Evolutionary conservation across 2,329 filamentous ascomycete genomes (phyloP).

Genomic region (Bipolaris bicolor): DNA sequence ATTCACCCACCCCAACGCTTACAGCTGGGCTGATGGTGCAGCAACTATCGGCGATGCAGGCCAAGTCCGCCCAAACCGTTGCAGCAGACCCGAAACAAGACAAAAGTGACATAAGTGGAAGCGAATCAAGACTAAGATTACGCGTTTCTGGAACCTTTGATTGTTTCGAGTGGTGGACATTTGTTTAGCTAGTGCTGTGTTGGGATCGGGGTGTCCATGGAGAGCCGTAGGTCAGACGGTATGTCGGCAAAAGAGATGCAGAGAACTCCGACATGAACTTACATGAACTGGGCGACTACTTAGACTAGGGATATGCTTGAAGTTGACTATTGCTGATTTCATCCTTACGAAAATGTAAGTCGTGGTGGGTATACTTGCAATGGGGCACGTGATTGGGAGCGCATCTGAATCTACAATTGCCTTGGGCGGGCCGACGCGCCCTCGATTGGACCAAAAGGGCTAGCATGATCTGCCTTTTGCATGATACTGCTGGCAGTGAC

Average conservation of each 20-base stretch:
- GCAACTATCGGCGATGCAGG: slow-evolving; percentile 10
- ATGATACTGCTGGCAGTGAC: slow-evolving; percentile 1
- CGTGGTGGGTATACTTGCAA: not conserved
- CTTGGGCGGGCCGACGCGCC: slow-evolving; percentile 11
- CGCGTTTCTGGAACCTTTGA: slow-evolving; percentile 29
- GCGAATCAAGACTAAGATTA: slow-evolving; percentile 26
- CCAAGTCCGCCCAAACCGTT: slow-evolving; percentile 14
- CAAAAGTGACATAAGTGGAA: slow-evolving; percentile 21
- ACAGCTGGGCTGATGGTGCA: slow-evolving; percentile 5
- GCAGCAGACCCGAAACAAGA: slow-evolving; percentile 17
- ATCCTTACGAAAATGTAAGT: not conserved
- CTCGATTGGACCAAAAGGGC: not conserved
- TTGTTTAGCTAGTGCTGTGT: slow-evolving; percentile 10
- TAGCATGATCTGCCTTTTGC: slow-evolving; percentile 1
- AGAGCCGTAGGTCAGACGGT: slow-evolving; percentile 36
- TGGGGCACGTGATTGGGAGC: slow-evolving; percentile 12
- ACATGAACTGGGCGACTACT: not conserved
- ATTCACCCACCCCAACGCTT: slow-evolving; percentile 7
- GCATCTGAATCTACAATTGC: slow-evolving; percentile 1
- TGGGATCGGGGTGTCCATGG: slow-evolving; percentile 26
- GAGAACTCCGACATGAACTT: slow-evolving; percentile 25
- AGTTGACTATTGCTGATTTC: slow-evolving; percentile 1
- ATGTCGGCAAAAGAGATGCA: slow-evolving; percentile 32
- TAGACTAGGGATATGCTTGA: slow-evolving; percentile 12
- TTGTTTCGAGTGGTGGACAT: slow-evolving; percentile 27